Conservation (phyloP, 306 rosid species). For the Citrullus amarus region DNA sequence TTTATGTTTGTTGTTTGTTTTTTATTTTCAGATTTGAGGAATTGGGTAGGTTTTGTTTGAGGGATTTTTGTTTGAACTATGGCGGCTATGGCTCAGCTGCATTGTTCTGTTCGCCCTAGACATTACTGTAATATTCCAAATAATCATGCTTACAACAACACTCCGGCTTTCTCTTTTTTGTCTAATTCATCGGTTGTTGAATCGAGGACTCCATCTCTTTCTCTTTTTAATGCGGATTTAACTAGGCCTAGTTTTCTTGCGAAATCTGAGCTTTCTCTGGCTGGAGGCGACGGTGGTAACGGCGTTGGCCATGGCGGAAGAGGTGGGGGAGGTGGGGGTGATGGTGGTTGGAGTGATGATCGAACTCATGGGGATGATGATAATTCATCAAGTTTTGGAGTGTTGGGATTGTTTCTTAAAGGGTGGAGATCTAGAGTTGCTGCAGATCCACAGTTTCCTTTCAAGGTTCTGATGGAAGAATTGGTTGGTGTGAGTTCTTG, state of each 20-base stretch:
- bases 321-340: slow-evolving; percentile 12
- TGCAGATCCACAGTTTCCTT: slow-evolving; percentile 96
- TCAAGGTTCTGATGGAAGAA: slow-evolving; percentile 94
- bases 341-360: slow-evolving; percentile 18
- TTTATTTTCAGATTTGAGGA: slow-evolving; percentile 4
- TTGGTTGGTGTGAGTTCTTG: slow-evolving; percentile 78
- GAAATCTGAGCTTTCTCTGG: slow-evolving; percentile 28
- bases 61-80: slow-evolving; percentile 14
- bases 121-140: slow-evolving; percentile 7
- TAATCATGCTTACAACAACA: not conserved
- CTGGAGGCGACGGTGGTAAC: slow-evolving; percentile 39
- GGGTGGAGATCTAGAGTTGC: slow-evolving; percentile 97
- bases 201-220: slow-evolving; percentile 19
- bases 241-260: slow-evolving; percentile 9
- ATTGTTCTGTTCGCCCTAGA: slow-evolving; percentile 32
- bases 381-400: slow-evolving; percentile 29
- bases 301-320: slow-evolving; percentile 16
- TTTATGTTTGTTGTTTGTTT: not conserved
- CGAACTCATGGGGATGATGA: slow-evolving; percentile 16
- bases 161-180: slow-evolving; percentile 23
- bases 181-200: slow-evolving; percentile 11
- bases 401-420: slow-evolving; percentile 43
- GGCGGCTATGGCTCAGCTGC: slow-evolving; percentile 53
- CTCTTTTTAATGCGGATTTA: slow-evolving; percentile 17
- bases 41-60: not conserved